phyloP scores from a whole-genome alignment of 805 yeast species.

The Lipomyces yamadae region DNA sequence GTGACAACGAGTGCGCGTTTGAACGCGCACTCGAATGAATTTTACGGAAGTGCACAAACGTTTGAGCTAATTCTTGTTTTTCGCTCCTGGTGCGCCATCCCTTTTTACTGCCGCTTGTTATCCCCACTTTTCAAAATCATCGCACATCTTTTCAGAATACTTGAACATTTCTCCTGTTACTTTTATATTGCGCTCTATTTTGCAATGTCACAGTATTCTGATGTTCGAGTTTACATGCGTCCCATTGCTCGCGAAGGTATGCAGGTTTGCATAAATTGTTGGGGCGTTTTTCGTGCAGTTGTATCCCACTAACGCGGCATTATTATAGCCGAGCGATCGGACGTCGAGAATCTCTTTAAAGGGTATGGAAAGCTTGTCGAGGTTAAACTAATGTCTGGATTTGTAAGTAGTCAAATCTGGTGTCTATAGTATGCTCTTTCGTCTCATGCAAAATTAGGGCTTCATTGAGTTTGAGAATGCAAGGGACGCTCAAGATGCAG shows the following conservation, averaged over 20 bases:
- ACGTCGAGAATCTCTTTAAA: constrained; percentile 55
- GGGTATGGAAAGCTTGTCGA: constrained; percentile 60
- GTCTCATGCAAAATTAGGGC: constrained; percentile 33
- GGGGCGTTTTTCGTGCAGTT: neutral
- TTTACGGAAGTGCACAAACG: too few species aligned
- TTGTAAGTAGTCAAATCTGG: constrained; percentile 31
- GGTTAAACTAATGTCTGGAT: constrained; percentile 57
- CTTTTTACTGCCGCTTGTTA: neutral
- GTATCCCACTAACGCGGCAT: neutral
- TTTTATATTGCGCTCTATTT: neutral
- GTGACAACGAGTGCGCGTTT: too few species aligned
- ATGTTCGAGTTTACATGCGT: constrained; percentile 35
- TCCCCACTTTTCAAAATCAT: neutral
- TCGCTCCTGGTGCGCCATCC: neutral
- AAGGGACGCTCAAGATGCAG: constrained; percentile 44
- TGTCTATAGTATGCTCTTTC: neutral
- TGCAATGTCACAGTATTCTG: constrained; percentile 33
- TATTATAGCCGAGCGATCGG: constrained; percentile 42
- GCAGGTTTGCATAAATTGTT: neutral
- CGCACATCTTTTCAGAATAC: neutral
- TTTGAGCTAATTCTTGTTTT: too few species aligned
- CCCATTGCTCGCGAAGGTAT: constrained; percentile 38
- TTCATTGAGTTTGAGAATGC: constrained; percentile 44
- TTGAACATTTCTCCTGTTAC: neutral
- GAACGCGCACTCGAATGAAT: too few species aligned